Percentiles rank a stretch among this genome's conserved stretches.
phyloP scores from a whole-genome alignment of 345 rosid species.

The Populus davidiana region DNA sequence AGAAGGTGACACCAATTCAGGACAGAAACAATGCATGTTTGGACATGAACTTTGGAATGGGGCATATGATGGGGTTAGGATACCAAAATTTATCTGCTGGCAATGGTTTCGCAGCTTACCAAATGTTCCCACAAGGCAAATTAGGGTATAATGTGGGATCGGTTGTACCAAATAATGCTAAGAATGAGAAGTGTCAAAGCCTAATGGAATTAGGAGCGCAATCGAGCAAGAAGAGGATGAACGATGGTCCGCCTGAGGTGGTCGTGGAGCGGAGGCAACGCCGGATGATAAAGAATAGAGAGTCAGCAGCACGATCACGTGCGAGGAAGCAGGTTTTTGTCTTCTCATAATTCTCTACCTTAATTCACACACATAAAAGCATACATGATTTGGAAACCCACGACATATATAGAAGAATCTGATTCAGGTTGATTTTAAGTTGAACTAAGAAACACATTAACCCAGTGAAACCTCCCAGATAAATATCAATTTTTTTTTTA shows the following conservation, averaged over 20 bases:
- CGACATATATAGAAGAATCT: no score
- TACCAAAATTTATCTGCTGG: constrained; percentile 14
- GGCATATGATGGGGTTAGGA: constrained; percentile 33
- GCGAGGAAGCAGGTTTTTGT: constrained; percentile 79
- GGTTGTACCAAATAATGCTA: constrained; percentile 20
- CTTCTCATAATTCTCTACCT: not conserved
- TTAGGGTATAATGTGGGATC: constrained; percentile 36
- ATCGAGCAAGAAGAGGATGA: constrained; percentile 46
- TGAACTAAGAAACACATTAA: no score
- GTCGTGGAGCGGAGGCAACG: constrained; percentile 78
- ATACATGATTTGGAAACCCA: no score
- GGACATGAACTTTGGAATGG: constrained; percentile 35
- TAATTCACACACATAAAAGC: not conserved
- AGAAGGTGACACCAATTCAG: constrained; percentile 1
- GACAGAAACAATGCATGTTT: constrained; percentile 14
- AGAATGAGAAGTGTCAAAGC: constrained; percentile 32
- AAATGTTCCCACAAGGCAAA: constrained; percentile 25
- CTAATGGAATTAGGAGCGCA: constrained; percentile 31
- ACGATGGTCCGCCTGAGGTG: constrained; percentile 69
- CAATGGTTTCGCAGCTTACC: constrained; percentile 36
- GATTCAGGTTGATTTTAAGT: no score
- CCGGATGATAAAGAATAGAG: constrained; percentile 88
- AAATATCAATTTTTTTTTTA: no score
- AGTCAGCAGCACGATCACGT: constrained; percentile 91
- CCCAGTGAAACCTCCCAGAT: no score